phyloP scores from a whole-genome alignment of 805 yeast species.

The Ogataea allantospora region DNA sequence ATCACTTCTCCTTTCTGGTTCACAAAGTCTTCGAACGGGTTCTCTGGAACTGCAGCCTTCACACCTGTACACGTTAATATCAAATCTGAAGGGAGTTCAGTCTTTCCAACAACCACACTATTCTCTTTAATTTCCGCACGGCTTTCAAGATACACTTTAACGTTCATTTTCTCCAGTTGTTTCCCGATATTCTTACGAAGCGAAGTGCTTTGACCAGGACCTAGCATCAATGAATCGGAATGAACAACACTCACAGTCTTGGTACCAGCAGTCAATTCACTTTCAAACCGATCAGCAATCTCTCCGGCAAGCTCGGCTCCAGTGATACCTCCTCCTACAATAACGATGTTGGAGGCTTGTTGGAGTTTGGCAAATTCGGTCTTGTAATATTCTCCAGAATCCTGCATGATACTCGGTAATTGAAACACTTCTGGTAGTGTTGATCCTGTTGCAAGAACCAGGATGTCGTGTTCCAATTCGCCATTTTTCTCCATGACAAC shows the following conservation, averaged over 20 bases:
- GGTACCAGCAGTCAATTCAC: constrained; percentile 13
- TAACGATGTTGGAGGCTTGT: constrained; percentile 26
- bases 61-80: constrained; percentile 15
- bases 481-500: constrained; percentile 17
- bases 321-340: constrained; percentile 36
- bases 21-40: constrained; percentile 7
- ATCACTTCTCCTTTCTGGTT: constrained; percentile 15
- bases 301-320: constrained; percentile 36
- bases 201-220: background rate
- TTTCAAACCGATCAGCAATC: constrained; percentile 21
- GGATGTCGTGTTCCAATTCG: constrained; percentile 21
- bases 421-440: constrained; percentile 30
- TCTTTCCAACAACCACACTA: constrained; percentile 6
- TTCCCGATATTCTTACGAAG: constrained; percentile 5
- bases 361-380: constrained; percentile 16
- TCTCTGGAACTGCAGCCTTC: constrained; percentile 7
- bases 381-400: constrained; percentile 16
- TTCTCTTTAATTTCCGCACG: constrained; percentile 6
- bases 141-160: constrained; percentile 10
- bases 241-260: constrained; percentile 29
- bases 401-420: constrained; percentile 6
- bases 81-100: constrained; percentile 10
- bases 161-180: constrained; percentile 8
- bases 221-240: constrained; percentile 15
- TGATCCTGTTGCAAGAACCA: constrained; percentile 34